Evolutionary conservation across 2,329 filamentous ascomycete genomes (phyloP), one percentile per base, ranked within the genome.

Genomic region (Coleophoma eucalyptorum): DNA sequence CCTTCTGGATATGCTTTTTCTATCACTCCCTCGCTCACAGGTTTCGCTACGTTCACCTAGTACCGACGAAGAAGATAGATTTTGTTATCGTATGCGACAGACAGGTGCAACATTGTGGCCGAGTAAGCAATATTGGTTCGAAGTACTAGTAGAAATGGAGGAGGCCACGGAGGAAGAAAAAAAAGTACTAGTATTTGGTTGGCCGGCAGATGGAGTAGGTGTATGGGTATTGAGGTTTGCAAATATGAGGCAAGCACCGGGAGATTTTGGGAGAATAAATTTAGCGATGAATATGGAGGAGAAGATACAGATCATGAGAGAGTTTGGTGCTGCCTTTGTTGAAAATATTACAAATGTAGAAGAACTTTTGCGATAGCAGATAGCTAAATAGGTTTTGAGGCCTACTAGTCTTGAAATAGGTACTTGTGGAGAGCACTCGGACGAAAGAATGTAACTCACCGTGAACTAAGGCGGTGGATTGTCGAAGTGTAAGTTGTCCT

Each of bases 401-500:
- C n/a, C n/a, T n/a, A n/a, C n/a, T n/a, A n/a, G n/a, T n/a, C n/a
- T n/a, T n/a, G n/a, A n/a, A n/a, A n/a, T n/a, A n/a, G n/a, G n/a
- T n/a, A n/a, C n/a, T n/a, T n/a, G n/a, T n/a, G n/a, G n/a, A n/a
- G n/a, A n/a, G n/a, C n/a, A n/a, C n/a, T n/a, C n/a, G n/a, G n/a
- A n/a, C n/a, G n/a, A n/a, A n/a, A n/a, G n/a, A n/a, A n/a, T n/a
- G n/a, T n/a, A n/a, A n/a, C n/a, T n/a, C n/a, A n/a, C n/a, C n/a
- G 3, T 46, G 52, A 47, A 48, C 50, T 3, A 34, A 58, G 47
- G 35, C 47, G 38, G 32, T 55, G 18, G n/a, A 18, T 55, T 1
- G 42, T 55, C 0, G 33, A 41, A 31, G 35, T n/a, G 32, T 60
- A 60, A 34, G 46, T 34, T 49, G 11, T 53, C 38, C 49, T 53